Base-by-base conservation (phyloP, 257 asterid genomes). In the Ilex asprella region DNA sequence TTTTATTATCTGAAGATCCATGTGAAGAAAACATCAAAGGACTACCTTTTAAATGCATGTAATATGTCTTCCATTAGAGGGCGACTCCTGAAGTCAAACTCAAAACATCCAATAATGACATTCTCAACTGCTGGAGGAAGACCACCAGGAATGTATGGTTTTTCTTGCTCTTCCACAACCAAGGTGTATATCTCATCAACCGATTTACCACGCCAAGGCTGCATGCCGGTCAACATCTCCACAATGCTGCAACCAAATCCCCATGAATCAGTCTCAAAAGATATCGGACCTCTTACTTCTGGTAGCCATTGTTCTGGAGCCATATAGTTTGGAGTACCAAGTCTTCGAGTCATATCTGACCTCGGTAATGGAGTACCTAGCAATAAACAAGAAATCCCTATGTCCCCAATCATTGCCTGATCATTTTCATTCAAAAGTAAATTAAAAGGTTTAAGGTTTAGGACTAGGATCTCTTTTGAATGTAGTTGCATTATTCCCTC, bases 251-350 rank as follows among this genome's bases (percentile, higher is more conserved):
- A 88, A 44, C 88, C 96, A 46, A 91, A 91, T 65, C 95, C 95
- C 96, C 98, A 91, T 3, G 96, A 91, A 77, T 91, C 95, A 47
- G 95, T 82, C 83, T 91, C 96, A 35, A 81, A 78, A 29, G 96
- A 80, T 63, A 91, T 56, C 0, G 96, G 98, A 58, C 96, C 98
- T 63, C 87, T 82, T 62, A 84, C 80, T 75, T 88, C 98, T 2
- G 96, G 95, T 35, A 79, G 82, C 96, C 98, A 91, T 71, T 91
- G 96, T 56, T 91, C 98, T 4, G 98, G 96, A 69, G 96, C 95
- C 96, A 91, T 91, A 79, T 91, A 91, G 61, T 83, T 81, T 27
- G 94, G 90, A 71, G 88, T 88, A 44, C 95, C 98, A 46, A 88
- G 84, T 61, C 84, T 81, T 59, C 81, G 70, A 68, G 75, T 64